Percentiles rank a stretch among this genome's conserved stretches.
Evolutionary conservation across 164 flowering plant species (phyloP).

Genomic region (Aristolochia contorta): DNA sequence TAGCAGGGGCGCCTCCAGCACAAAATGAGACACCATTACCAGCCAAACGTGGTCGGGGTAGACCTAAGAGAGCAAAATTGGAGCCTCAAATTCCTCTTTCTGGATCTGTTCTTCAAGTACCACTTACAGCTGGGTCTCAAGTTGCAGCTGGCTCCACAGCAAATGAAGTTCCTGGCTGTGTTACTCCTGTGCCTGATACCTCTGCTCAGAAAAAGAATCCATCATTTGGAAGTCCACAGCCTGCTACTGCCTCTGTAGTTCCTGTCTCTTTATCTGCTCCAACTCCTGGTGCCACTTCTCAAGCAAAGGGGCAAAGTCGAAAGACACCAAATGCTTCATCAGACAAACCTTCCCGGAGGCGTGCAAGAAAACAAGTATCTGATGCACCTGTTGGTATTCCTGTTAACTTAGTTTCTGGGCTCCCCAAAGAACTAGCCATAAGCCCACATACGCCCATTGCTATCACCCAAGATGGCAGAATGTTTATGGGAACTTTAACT

Average conservation of each 20-base stretch:
- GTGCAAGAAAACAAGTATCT: slow-evolving; percentile 41
- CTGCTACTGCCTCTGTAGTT: not conserved
- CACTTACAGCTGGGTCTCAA: slow-evolving; percentile 20
- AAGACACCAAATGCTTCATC: slow-evolving; percentile 27
- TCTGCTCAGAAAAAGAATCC: slow-evolving; percentile 11
- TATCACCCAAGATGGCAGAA: slow-evolving; percentile 12
- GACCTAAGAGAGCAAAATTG: slow-evolving; percentile 61
- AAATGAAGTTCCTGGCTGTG: slow-evolving; percentile 8
- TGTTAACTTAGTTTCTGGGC: slow-evolving; percentile 5
- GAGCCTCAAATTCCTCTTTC: slow-evolving; percentile 20
- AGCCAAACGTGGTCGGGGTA: slow-evolving; percentile 81
- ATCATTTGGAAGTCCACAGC: slow-evolving; percentile 17
- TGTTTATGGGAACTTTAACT: slow-evolving; percentile 13
- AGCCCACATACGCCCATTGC: slow-evolving; percentile 10
- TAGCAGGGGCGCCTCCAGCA: slow-evolving; percentile 5
- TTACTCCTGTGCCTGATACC: slow-evolving; percentile 19
- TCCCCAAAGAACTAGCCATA: slow-evolving; percentile 2
- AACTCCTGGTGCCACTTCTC: slow-evolving; percentile 15
- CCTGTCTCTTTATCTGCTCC: slow-evolving; percentile 11
- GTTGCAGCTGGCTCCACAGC: slow-evolving; percentile 17
- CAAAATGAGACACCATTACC: slow-evolving; percentile 43
- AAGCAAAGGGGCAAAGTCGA: slow-evolving; percentile 35
- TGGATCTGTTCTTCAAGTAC: slow-evolving; percentile 10
- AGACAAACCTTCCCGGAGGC: slow-evolving; percentile 40
- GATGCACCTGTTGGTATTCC: slow-evolving; percentile 10